A percentile compares a stretch with the other conserved stretches of the same genome.
Conservation (phyloP, 768 basidiomycete species). For the Candolleomyces aberdarensis region DNA sequence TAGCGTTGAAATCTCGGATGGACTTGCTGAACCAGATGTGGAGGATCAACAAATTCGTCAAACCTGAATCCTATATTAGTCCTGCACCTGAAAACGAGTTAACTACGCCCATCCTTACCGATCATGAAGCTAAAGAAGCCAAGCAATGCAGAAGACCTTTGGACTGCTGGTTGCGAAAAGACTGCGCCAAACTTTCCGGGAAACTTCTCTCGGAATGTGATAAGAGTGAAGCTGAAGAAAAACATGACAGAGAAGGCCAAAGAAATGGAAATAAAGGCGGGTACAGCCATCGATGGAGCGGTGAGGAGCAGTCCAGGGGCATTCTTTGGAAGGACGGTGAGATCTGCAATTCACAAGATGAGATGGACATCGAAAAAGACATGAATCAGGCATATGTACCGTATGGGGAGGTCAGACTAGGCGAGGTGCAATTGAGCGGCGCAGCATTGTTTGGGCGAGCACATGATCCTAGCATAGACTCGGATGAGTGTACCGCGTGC, state of each 20-base stretch:
- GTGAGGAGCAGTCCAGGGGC: constrained; percentile 55
- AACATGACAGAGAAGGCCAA: constrained; percentile 57
- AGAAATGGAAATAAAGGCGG: constrained; percentile 61
- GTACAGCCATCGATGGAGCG: constrained; percentile 58
- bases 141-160: constrained; percentile 66
- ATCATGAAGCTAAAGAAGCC: constrained; percentile 76
- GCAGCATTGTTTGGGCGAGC: constrained; percentile 47
- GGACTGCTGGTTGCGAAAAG: constrained; percentile 56
- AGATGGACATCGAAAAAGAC: neutral
- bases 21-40: constrained; percentile 84
- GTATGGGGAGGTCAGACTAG: constrained; percentile 57
- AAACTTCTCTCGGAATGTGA: constrained; percentile 65
- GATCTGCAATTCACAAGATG: constrained; percentile 39
- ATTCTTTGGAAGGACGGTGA: constrained; percentile 57
- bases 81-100: neutral
- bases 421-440: constrained; percentile 49
- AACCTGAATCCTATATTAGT: constrained; percentile 37
- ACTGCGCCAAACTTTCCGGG: constrained; percentile 43
- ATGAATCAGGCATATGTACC: constrained; percentile 36
- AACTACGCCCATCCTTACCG: constrained; percentile 36
- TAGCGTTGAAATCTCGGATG: constrained; percentile 71
- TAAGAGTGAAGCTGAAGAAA: constrained; percentile 61
- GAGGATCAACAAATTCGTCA: constrained; percentile 66
- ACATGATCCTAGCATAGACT: constrained; percentile 58
- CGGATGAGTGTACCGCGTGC: neutral